Base-by-base conservation (phyloP, 2,329 filamentous ascomycete species). In the Paecilomyces niveus region DNA sequence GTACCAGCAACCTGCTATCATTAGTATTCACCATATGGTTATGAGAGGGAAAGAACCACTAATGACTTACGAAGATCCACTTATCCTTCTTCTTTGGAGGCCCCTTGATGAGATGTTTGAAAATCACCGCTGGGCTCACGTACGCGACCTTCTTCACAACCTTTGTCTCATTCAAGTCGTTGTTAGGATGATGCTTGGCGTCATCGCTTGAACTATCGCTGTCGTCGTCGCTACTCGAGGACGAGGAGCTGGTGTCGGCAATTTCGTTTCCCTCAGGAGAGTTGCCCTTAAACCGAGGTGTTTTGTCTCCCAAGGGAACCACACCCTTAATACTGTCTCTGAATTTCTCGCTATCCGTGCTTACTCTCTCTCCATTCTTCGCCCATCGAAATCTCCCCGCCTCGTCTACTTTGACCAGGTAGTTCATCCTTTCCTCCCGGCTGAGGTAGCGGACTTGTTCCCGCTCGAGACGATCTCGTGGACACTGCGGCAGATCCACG, bases 361-460 rank as follows among this genome's bases (percentile, higher is more conserved):
- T 89, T 64, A 97, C 90, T 7, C 85, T 81, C 57, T 85, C 78
- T 1, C 87, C 87, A 66, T 94, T 92, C 76, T 94, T 95, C 1
- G 87, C 89, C 90, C 91, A 96, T 61, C 89, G 86, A n/a, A 96
- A 79, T 4, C 87, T 81, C 0, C 92, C 92, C 39, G 89, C 81
- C 0, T 76, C 69, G 66, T 95, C 89, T 11, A 96, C 85, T 49
- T 82, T 83, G 32, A 94, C 90, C 11, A 95, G 78, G 69, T 96
- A 97, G 63, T 89, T 82, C 70, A 89, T 80, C 8, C 92, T 81
- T 72, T 96, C 92, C 70, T 96, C 91, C 1, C 87, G 82, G 5
- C 87, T 90, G 22, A 97, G 77, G 70, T 96, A 97, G 18, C 92
- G 83, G 1, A 96, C 89, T 66, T 87, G 85, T 71, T 96, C 90